Percentiles rank a stretch among this genome's conserved stretches.
Evolutionary conservation across 2,329 filamentous ascomycete genomes (phyloP).

Genomic region (Pseudocercospora vitis): DNA sequence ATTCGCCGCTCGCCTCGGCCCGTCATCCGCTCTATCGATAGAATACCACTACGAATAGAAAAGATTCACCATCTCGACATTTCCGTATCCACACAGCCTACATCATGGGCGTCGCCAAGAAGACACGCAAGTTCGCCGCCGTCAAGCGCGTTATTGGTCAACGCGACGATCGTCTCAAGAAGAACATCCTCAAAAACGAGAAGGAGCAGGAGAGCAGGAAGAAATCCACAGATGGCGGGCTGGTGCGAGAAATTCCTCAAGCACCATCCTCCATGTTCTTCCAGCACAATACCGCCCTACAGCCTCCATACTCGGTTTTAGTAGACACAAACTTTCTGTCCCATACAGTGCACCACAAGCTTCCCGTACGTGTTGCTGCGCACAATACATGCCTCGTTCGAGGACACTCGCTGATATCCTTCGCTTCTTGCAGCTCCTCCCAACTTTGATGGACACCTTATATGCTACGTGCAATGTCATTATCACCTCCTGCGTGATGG

Average conservation of each 20-base stretch:
- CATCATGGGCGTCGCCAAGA: conserved; percentile 82
- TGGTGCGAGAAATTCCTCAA: conserved; percentile 67
- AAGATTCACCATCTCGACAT: background rate
- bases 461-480: conserved; percentile 89
- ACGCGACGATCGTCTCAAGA: conserved; percentile 77
- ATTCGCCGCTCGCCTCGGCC: background rate
- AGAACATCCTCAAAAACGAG: conserved; percentile 71
- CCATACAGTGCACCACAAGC: conserved; percentile 86
- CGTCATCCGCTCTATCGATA: conserved; percentile 1
- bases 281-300: conserved; percentile 80
- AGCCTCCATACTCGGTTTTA: conserved; percentile 77
- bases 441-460: conserved; percentile 89
- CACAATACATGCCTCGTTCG: no score
- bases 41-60: background rate
- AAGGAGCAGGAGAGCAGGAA: conserved; percentile 58
- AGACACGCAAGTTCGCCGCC: conserved; percentile 84
- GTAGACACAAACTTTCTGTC: conserved; percentile 89
- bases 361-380: no score
- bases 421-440: no score
- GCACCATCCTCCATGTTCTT: conserved; percentile 69
- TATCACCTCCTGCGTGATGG: conserved; percentile 80
- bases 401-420: no score
- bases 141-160: conserved; percentile 82
- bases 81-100: background rate
- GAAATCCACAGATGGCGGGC: conserved; percentile 55